Conservation (phyloP, 257 asterid species). For the Nicotiana tabacum region DNA sequence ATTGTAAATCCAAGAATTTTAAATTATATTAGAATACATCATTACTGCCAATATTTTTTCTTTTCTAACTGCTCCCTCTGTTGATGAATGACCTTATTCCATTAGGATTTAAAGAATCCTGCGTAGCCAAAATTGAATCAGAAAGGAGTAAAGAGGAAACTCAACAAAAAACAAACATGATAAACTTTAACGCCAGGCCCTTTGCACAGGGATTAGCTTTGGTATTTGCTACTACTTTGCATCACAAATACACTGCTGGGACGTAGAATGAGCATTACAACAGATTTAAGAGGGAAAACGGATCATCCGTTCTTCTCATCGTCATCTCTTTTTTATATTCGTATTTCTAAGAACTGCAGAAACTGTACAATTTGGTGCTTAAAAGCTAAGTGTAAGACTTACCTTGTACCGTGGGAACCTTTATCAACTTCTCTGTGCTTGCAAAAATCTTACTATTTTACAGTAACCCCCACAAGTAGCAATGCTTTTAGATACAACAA, state of each 20-base stretch:
- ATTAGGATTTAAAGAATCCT: too few species aligned
- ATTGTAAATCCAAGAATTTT: too few species aligned
- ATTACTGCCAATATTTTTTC: neutral
- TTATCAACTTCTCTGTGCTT: neutral
- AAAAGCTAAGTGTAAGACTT: neutral
- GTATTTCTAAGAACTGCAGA: neutral
- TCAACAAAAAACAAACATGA: neutral
- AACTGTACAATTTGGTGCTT: constrained; percentile 12
- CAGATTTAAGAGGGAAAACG: neutral
- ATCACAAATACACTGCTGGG: constrained; percentile 1
- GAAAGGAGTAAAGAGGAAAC: neutral
- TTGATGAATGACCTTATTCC: neutral
- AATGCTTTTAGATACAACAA: neutral
- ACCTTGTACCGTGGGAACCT: neutral
- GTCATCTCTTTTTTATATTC: neutral
- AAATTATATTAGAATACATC: constrained; percentile 32
- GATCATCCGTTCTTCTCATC: neutral
- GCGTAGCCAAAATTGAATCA: neutral
- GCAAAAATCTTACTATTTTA: neutral
- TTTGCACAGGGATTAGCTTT: neutral
- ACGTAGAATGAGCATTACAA: neutral
- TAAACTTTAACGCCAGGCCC: neutral
- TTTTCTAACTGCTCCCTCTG: too few species aligned
- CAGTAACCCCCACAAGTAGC: constrained; percentile 2
- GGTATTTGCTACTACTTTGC: neutral